Evolutionary conservation across 768 basidiomycete species (phyloP), one percentile per base, ranked within the genome.

Genomic region (Auriscalpium orientale): DNA sequence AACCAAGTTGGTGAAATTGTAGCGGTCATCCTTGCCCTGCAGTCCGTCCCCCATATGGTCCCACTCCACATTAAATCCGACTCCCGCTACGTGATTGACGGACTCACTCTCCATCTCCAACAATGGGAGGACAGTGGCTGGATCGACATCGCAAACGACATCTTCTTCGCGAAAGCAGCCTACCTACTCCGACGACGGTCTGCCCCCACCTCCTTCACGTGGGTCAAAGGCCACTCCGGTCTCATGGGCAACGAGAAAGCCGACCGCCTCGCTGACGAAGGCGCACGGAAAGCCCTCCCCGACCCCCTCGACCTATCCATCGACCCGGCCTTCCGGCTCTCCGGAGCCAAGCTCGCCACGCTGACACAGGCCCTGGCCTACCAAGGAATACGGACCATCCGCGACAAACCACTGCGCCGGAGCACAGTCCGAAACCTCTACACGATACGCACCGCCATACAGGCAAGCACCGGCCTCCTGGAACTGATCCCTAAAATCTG

Each of bases 71-170:
- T 65, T 1, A 46, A 48, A n/a, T 56, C 64, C 0, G 64, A 68
- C 64, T 66, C 67, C 0, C 37, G n/a, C n/a, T 61, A 65, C 1
- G 53, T 47, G 0, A 64, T 66, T 0, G 43, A 65, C 1, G 51
- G 63, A 0, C 40, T 60, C 11, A 58, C 63, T 3, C 28, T 51
- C 15, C 44, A 61, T 53, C 46, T 61, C 0, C 7, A 33, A 0
- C 46, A 48, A 1, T 63, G 65, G 60, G 70, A 73, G 43, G 62
- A 72, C 40, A 11, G 13, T 0, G 70, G 72, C 0, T 75, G 60
- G 62, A 64, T 67, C 0, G 49, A 43, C 0, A 47, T 61, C 0
- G 16, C 37, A 1, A 71, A 74, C 43, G 48, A 11, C 0, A 10
- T 55, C 0, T 11, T 68, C 1, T 57, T 63, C 33, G 8, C 48